phyloP scores from a whole-genome alignment of 73 alveolate species.

The Paramecium tetraurelia region DNA sequence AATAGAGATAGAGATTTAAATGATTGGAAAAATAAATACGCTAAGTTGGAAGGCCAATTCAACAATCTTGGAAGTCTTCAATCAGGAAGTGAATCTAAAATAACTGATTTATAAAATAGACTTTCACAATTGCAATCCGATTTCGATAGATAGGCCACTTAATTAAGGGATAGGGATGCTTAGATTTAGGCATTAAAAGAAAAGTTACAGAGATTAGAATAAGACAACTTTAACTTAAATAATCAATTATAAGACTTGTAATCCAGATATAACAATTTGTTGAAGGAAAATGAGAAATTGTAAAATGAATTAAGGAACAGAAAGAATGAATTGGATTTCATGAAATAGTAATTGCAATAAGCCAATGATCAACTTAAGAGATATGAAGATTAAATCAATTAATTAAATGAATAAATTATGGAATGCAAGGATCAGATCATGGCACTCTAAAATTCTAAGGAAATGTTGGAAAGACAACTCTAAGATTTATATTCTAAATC shows the following conservation, averaged over 20 bases:
- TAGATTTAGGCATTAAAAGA: not conserved
- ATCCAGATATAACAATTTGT: not conserved
- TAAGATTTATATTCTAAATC: not conserved
- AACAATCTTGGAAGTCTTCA: conserved; percentile 4
- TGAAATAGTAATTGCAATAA: conserved; percentile 6
- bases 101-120: conserved; percentile 24
- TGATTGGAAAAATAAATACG: conserved; percentile 32
- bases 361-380: not conserved
- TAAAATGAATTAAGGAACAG: not conserved
- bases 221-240: not conserved
- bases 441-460: not conserved
- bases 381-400: not conserved
- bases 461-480: conserved; percentile 1
- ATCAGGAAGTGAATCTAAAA: conserved; percentile 27
- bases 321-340: not conserved
- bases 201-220: not conserved
- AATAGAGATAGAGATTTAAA: conserved; percentile 39
- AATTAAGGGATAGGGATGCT: conserved; percentile 8
- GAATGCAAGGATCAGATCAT: not conserved
- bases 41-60: conserved; percentile 18
- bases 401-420: not conserved
- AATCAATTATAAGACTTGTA: not conserved
- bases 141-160: not conserved
- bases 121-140: not conserved
- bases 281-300: not conserved